A percentile compares a stretch with the other conserved stretches of the same genome.
Evolutionary conservation across 2,329 filamentous ascomycete genomes (phyloP).

Genomic region (Penicillium olsonii): DNA sequence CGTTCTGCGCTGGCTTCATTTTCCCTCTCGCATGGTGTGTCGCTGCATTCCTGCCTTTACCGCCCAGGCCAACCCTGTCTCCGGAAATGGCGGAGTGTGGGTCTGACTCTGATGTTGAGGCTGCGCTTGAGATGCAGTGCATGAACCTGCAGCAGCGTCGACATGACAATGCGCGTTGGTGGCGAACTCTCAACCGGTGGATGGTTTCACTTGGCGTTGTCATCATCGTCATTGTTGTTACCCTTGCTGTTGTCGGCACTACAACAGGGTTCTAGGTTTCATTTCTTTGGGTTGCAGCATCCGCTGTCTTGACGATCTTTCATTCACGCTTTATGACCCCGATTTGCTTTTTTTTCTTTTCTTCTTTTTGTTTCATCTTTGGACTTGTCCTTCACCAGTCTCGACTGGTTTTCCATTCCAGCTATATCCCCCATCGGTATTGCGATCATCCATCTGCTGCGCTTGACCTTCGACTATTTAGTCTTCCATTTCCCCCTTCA

Average conservation of each 20-base stretch:
- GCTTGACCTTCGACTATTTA: constrained; percentile 4
- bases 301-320: constrained; percentile 2
- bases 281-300: neutral
- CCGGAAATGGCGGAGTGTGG: constrained; percentile 53
- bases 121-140: constrained; percentile 48
- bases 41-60: constrained; percentile 72
- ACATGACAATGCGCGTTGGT: constrained; percentile 64
- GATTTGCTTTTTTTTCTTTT: neutral
- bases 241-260: constrained; percentile 34
- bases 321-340: constrained; percentile 16
- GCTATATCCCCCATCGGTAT: neutral
- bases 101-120: constrained; percentile 40
- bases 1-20: constrained; percentile 76
- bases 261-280: constrained; percentile 33
- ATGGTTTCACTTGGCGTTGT: constrained; percentile 61
- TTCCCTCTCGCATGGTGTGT: constrained; percentile 82
- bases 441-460: neutral
- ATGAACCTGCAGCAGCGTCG: constrained; percentile 50
- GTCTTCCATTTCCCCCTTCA: constrained; percentile 3
- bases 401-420: neutral
- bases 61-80: constrained; percentile 54
- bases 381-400: neutral
- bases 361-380: constrained; percentile 8
- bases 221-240: constrained; percentile 54
- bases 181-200: constrained; percentile 63